Evolutionary conservation across 176 grass and related monocot species (phyloP).

Genomic region (Otatea glauca): DNA sequence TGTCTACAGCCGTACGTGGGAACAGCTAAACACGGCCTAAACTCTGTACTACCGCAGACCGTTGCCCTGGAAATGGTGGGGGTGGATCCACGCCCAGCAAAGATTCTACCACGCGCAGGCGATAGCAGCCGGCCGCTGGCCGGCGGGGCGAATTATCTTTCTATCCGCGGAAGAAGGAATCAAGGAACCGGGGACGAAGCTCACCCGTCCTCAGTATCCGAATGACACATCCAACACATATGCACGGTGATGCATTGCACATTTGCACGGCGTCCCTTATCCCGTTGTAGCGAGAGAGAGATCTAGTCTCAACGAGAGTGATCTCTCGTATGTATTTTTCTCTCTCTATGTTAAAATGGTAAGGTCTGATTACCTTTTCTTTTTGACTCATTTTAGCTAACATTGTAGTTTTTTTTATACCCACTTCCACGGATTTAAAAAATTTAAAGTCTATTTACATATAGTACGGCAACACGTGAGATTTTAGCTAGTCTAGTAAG

Average conservation of each 20-base stretch:
- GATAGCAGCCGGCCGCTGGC: neutral
- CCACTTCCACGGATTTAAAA: too few relatives aligned
- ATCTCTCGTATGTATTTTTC: too few relatives aligned
- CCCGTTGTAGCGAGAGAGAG: neutral
- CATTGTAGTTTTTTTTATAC: too few relatives aligned
- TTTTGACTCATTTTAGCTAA: too few relatives aligned
- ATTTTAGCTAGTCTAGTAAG: too few relatives aligned
- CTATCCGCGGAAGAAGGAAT: neutral
- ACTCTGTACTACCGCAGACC: neutral
- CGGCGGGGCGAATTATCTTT: slow-evolving; percentile 12
- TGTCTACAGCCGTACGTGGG: neutral
- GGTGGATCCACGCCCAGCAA: slow-evolving; percentile 36
- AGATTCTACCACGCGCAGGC: slow-evolving; percentile 38
- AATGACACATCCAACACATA: slow-evolving; percentile 12
- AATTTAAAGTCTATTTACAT: too few relatives aligned
- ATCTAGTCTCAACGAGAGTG: too few relatives aligned
- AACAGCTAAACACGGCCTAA: neutral
- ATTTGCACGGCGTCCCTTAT: neutral
- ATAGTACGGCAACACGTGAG: too few relatives aligned
- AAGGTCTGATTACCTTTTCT: too few relatives aligned
- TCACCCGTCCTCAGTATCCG: neutral
- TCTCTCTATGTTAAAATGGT: too few relatives aligned
- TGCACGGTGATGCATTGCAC: neutral
- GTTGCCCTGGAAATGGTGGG: slow-evolving; percentile 9
- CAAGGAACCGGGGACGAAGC: slow-evolving; percentile 31